Evolutionary conservation across 148 eudicot species (phyloP).

Genomic region (Bassia scoparia): DNA sequence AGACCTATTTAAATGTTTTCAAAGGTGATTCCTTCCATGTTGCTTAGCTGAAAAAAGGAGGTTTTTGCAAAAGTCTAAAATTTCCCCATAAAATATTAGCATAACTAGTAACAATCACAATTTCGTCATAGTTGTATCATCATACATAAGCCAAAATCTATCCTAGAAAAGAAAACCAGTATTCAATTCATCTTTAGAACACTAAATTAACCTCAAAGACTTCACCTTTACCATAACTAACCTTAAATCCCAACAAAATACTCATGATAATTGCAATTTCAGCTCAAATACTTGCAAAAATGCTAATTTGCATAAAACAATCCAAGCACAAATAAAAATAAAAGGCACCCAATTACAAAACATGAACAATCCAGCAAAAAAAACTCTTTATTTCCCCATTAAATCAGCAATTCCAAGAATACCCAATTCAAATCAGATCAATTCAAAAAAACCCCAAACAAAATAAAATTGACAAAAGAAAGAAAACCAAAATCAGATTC

Average conservation of each 20-base stretch:
- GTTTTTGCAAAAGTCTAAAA: not conserved
- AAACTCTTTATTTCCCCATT: not conserved
- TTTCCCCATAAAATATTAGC: not conserved
- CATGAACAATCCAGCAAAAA: not conserved
- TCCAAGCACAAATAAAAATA: not conserved
- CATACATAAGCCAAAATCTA: conserved; percentile 1
- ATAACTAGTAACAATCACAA: not conserved
- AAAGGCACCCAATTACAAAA: not conserved
- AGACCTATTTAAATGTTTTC: not conserved
- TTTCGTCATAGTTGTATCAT: not conserved
- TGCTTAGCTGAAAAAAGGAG: not conserved
- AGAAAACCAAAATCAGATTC: not conserved
- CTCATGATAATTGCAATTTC: not conserved
- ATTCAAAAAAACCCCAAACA: not conserved
- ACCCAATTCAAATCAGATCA: not conserved
- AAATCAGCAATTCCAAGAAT: not conserved
- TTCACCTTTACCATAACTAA: not conserved
- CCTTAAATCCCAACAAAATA: not conserved
- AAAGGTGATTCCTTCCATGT: not conserved
- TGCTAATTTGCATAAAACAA: not conserved
- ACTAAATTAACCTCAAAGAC: not conserved
- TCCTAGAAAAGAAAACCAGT: not conserved
- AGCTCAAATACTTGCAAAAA: not conserved
- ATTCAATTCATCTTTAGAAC: conserved; percentile 4
- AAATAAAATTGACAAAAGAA: not conserved